Conservation (phyloP, 1,284 basidiomycete species). For the Somion occarium region DNA sequence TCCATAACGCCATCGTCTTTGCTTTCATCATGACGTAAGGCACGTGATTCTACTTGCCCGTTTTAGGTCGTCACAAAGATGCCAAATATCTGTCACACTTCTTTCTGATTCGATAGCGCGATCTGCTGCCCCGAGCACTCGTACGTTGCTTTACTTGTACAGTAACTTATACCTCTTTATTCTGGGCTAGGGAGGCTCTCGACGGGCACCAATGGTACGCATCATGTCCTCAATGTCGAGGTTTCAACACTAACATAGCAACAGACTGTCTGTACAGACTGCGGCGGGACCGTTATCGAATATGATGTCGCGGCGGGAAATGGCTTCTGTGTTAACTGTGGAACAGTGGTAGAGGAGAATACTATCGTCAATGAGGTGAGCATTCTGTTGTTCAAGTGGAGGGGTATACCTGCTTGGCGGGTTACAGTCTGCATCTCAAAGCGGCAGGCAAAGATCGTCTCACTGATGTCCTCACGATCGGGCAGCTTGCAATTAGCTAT, state of each 20-base stretch:
- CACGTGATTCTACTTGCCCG: slow-evolving; percentile 1
- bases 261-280: slow-evolving; percentile 58
- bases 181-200: too few relatives aligned
- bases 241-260: too few relatives aligned
- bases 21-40: slow-evolving; percentile 2
- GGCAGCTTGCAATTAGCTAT: too few relatives aligned
- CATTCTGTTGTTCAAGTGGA: background rate
- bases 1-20: background rate
- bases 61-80: too few relatives aligned
- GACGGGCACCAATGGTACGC: background rate
- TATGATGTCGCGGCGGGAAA: slow-evolving; percentile 79
- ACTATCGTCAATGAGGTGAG: slow-evolving; percentile 78
- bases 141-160: background rate
- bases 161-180: background rate
- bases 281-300: slow-evolving; percentile 77
- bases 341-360: slow-evolving; percentile 90
- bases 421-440: background rate
- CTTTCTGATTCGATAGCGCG: too few relatives aligned
- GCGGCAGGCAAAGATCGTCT: background rate
- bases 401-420: background rate
- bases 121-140: too few relatives aligned
- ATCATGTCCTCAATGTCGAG: too few relatives aligned
- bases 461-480: too few relatives aligned
- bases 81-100: too few relatives aligned
- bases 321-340: slow-evolving; percentile 81